Evolutionary conservation across 345 rosid species (phyloP), one percentile per base, ranked within the genome.

Genomic region (Citrus glauca): DNA sequence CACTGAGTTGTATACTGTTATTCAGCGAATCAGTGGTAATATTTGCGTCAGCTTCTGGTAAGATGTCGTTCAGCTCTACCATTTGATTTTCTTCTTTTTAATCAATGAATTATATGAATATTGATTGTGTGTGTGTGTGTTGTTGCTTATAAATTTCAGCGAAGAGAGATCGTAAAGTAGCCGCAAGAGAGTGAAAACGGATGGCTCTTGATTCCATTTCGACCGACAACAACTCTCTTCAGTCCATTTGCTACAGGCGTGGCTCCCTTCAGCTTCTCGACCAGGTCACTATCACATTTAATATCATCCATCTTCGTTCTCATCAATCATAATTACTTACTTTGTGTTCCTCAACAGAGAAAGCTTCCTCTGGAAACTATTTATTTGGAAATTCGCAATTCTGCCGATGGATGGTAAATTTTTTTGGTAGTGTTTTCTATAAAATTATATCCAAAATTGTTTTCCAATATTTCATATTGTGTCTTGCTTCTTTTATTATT

Each of bases 391-490:
- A 92, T 95, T 71, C 79, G 71, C 30, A 84, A 88, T 71, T 33
- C 96, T 6, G 17, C 90, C 7, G 97, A 90, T 84, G 98, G 99
- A 89, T 95, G 99, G 98, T 95, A 79, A 62, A 4, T 1, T 77
- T 60, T 19, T 17, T n/a, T 13, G 14, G 5, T 17, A 16, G 2
- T 17, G 20, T 53, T 17, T 53, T 16, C 57, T 53, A 19, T 19
- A 19, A 53, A 45, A 42, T 42, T 11, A 42, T 11, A 42, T 42
- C 50, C 24, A 32, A 61, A 61, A 76, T 6, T 56, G 37, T 45
- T 25, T 38, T 19, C 8, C 20, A 19, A 53, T 16, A 17, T 17
- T 53, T 17, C 7, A 17, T 0, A 53, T 5, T 1, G 20, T 50
- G 7, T 16, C 7, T 53, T 17, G 20, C 7, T 53, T 4, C 2